Evolutionary conservation across 495 filamentous ascomycete genomes (phyloP).

Genomic region (Acidomyces sp.): DNA sequence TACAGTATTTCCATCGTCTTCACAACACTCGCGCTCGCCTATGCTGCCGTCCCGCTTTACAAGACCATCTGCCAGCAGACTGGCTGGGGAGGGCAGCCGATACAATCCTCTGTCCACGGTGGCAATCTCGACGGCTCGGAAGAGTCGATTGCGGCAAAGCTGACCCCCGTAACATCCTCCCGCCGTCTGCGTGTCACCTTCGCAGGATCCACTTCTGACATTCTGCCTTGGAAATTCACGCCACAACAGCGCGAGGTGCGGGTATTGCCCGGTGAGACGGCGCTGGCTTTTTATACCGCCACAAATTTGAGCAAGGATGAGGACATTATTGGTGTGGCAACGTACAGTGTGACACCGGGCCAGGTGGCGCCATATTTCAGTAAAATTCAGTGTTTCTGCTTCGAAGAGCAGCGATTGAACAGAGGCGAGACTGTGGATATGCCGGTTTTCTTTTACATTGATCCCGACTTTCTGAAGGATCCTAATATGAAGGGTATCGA

Average conservation of each 20-base stretch:
- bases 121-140: constrained; percentile 31
- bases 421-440: constrained; percentile 97
- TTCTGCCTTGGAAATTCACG: constrained; percentile 92
- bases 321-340: constrained; percentile 96
- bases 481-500: constrained; percentile 85
- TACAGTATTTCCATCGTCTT: constrained; percentile 78
- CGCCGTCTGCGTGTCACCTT: constrained; percentile 92
- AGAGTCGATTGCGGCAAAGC: constrained; percentile 52
- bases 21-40: constrained; percentile 81
- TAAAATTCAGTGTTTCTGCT: constrained; percentile 99
- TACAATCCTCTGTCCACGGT: constrained; percentile 63
- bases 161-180: constrained; percentile 65
- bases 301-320: constrained; percentile 71
- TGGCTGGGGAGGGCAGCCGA: constrained; percentile 86
- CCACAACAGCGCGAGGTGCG: constrained; percentile 96
- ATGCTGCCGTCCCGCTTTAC: constrained; percentile 93
- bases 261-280: constrained; percentile 90
- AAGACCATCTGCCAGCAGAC: constrained; percentile 98
- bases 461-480: constrained; percentile 88
- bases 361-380: constrained; percentile 96
- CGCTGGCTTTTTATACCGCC: constrained; percentile 94
- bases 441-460: constrained; percentile 99
- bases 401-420: constrained; percentile 89
- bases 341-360: constrained; percentile 89
- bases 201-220: constrained; percentile 84